Base-by-base conservation (phyloP, 106 monocot genomes). In the Triglochin maritima region DNA sequence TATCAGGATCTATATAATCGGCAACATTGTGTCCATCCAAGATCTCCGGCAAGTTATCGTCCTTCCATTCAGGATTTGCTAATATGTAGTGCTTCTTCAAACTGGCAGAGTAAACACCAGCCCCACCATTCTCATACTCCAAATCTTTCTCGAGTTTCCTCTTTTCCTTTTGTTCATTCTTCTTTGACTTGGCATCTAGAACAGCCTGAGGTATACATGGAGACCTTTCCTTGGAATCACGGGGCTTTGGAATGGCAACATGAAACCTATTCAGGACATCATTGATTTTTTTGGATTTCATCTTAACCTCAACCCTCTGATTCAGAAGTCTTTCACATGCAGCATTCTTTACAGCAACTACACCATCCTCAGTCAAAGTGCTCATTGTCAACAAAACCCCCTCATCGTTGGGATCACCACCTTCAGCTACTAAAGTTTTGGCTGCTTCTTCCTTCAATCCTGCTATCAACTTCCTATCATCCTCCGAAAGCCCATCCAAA, bases 221-320 rank as follows among this genome's bases (percentile, higher is more conserved):
- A 61, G 92, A 92, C 42, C 88, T 77, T 68, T 98, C 98, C 66
- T 86, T 98, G 10, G 59, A 84, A 52, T 98, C 98, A 56, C 98
- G 85, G 57, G 88, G 84, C 70, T 88, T 92, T 5, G 96, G 98
- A 1, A 86, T 73, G 17, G 98, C 92, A 62, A 98, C 98, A 84
- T 98, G 98, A 64, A 98, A 98, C 46, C 98, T 45, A 47, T 95
- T 95, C 64, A 95, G 63, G 54, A 80, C 81, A 66, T 85, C 87
- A 61, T 82, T 85, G 6, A 94, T 94, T 79, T 87, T 94, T 57
- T 94, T 94, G 10, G 94, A 94, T 88, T 87, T 94, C 94, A 94
- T 87, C 79, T 94, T 94, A 15, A 84, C 61, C 68, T 87, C 82
- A 52, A 94, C 89, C 62, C 94, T 80, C 67, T 90, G 87, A 65